Conservation (phyloP, 2,329 filamentous ascomycete genomes). For the Fusarium nematophilum region DNA sequence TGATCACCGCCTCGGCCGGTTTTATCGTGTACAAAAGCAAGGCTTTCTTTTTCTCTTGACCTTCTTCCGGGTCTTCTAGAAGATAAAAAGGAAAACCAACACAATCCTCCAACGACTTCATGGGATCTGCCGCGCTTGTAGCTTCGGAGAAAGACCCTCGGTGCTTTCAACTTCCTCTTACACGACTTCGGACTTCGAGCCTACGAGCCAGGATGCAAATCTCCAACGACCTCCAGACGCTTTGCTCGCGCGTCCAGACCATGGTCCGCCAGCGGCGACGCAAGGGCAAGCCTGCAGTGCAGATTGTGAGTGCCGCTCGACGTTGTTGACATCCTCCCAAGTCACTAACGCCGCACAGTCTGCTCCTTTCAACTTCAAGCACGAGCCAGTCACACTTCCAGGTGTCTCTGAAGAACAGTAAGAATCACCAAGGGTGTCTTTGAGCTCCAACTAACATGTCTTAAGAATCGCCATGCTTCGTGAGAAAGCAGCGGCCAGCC, state of each 20-base stretch:
- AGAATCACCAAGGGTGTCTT: conserved; percentile 13
- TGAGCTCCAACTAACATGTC: background rate
- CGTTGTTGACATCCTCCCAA: background rate
- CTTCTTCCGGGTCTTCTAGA: conserved; percentile 6
- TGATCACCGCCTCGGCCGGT: background rate
- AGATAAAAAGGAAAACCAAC: background rate
- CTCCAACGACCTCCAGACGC: conserved; percentile 56
- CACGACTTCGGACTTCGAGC: conserved; percentile 30
- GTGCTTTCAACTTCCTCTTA: conserved; percentile 23
- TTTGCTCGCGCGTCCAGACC: conserved; percentile 58
- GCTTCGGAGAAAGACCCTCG: conserved; percentile 34
- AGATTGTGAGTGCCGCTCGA: conserved; percentile 56
- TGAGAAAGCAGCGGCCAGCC: conserved; percentile 63
- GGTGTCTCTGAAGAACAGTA: conserved; percentile 71
- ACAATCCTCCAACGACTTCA: conserved; percentile 13
- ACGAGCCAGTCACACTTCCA: conserved; percentile 63
- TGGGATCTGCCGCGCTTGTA: conserved; percentile 19
- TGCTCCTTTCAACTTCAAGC: conserved; percentile 68
- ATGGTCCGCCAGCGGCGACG: conserved; percentile 54
- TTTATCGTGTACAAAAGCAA: background rate
- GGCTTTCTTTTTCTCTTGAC: background rate
- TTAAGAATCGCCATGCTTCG: conserved; percentile 61
- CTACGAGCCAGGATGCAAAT: conserved; percentile 46
- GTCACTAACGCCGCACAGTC: conserved; percentile 58
- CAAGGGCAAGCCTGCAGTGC: conserved; percentile 54